These are phyloP conservation scores for Coemansia sp. DNA, from an alignment of 192 early-diverging fungal species.

Conservation along the genomic window DNA sequence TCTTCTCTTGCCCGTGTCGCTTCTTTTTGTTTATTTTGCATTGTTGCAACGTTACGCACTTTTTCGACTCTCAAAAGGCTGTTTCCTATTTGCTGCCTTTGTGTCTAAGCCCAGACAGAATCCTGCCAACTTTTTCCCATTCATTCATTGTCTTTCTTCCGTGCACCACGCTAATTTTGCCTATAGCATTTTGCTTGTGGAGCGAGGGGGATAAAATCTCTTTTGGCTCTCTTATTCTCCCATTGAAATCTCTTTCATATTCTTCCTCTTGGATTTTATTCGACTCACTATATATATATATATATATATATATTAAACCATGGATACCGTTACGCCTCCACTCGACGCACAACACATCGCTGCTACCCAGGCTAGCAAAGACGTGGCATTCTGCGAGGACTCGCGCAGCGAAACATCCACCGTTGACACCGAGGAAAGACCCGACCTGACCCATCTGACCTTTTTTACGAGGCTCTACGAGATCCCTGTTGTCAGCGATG, in stretches of 20 bases:
- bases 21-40: slow-evolving; percentile 3
- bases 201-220: not conserved
- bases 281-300: not conserved
- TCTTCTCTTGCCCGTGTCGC: slow-evolving; percentile 4
- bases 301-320: no score
- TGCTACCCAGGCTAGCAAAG: slow-evolving; percentile 22
- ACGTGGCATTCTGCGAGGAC: slow-evolving; percentile 36
- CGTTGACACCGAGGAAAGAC: slow-evolving; percentile 40
- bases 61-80: not conserved
- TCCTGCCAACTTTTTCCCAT: not conserved
- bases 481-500: slow-evolving; percentile 59
- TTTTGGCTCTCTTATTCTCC: not conserved
- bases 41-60: not conserved
- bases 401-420: slow-evolving; percentile 59
- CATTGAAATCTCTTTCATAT: no score
- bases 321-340: slow-evolving; percentile 20
- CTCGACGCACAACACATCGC: slow-evolving; percentile 5
- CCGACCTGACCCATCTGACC: slow-evolving; percentile 33
- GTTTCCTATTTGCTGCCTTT: slow-evolving; percentile 10
- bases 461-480: slow-evolving; percentile 57
- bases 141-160: not conserved
- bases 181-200: not conserved
- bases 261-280: no score
- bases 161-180: not conserved
- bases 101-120: slow-evolving; percentile 6